A percentile compares a stretch with the other conserved stretches of the same genome.
Evolutionary conservation across 2,329 filamentous ascomycete species (phyloP).

Genomic region (Diaporthe velutina): DNA sequence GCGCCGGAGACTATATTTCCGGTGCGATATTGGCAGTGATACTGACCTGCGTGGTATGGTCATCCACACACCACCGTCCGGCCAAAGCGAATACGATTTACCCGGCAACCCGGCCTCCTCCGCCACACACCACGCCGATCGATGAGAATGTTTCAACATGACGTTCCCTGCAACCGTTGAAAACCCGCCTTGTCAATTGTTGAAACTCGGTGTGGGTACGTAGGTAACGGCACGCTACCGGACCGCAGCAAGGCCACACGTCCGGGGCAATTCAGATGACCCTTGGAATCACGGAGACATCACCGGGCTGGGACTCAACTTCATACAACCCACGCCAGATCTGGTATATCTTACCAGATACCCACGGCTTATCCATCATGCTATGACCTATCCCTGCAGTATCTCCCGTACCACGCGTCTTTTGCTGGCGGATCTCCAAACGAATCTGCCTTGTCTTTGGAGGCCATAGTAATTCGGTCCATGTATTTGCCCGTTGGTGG

Average conservation of each 20-base stretch:
- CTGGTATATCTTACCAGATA: no score
- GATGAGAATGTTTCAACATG: constrained; percentile 8
- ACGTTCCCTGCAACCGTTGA: background rate
- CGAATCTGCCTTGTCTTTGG: background rate
- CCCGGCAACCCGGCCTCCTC: background rate
- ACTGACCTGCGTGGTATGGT: background rate
- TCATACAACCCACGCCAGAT: background rate
- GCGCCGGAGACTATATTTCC: background rate
- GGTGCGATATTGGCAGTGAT: background rate
- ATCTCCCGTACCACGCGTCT: background rate
- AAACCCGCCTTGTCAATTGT: background rate
- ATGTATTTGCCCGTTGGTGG: no score
- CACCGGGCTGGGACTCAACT: background rate
- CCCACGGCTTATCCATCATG: background rate
- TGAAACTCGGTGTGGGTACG: background rate
- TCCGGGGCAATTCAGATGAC: background rate
- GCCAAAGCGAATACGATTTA: constrained; percentile 6
- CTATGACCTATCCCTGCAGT: background rate
- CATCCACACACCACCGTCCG: background rate
- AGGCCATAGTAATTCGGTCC: no score
- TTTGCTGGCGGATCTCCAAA: background rate
- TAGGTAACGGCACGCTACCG: background rate
- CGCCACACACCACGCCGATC: background rate
- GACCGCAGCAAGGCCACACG: background rate
- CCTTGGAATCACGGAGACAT: background rate